These are phyloP conservation scores for Grosmannia clavigera DNA, from an alignment of 2,329 filamentous ascomycete species.

Conservation along the genomic window DNA sequence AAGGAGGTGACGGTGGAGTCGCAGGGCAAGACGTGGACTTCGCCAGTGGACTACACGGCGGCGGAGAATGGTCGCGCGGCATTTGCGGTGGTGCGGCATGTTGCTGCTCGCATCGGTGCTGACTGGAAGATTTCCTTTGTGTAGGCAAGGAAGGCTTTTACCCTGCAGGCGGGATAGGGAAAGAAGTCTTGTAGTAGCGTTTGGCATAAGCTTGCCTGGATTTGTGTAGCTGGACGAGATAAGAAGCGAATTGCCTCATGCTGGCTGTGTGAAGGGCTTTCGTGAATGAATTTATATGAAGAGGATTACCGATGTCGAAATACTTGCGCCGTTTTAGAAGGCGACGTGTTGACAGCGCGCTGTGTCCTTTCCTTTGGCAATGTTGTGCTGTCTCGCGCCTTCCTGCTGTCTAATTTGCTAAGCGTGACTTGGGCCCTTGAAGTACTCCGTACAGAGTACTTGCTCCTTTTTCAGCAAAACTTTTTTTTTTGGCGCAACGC, in stretches of 20 bases:
- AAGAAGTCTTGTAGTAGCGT: background rate
- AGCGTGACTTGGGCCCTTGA: too few relatives aligned
- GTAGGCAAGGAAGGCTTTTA: constrained; percentile 7
- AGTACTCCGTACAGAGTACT: background rate
- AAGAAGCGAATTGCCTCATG: background rate
- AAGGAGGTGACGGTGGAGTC: constrained; percentile 43
- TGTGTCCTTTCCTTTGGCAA: background rate
- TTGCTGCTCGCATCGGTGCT: constrained; percentile 37
- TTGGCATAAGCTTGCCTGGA: background rate
- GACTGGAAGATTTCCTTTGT: constrained; percentile 37
- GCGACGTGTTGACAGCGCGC: background rate
- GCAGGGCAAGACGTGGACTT: constrained; percentile 40
- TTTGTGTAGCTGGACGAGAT: background rate
- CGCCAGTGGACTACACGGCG: constrained; percentile 47
- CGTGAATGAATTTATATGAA: background rate
- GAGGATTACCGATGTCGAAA: background rate
- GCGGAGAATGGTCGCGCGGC: constrained; percentile 34
- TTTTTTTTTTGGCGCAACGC: background rate
- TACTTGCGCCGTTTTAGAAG: background rate
- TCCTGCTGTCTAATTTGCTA: background rate
- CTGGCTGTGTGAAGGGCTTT: background rate
- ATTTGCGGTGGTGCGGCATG: constrained; percentile 39
- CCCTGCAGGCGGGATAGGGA: background rate
- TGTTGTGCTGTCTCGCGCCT: background rate
- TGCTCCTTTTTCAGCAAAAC: background rate